Conservation (phyloP, 2,329 filamentous ascomycete species). For the Sporothrix pseudoabietina region DNA sequence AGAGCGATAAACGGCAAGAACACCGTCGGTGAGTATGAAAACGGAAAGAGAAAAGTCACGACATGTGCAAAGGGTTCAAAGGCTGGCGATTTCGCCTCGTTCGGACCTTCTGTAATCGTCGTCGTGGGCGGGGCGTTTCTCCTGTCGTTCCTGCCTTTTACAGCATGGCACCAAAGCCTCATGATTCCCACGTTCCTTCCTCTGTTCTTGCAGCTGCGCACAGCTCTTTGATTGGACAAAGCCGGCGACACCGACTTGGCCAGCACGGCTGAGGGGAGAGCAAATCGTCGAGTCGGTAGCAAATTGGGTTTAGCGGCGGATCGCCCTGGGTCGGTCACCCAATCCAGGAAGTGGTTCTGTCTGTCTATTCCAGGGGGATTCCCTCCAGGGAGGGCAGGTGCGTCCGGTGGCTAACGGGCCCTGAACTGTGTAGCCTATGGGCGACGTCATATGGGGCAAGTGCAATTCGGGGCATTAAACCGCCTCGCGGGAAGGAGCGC, state of each 20-base stretch:
- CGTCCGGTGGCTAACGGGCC: background rate
- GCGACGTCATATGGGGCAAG: slow-evolving; percentile 22
- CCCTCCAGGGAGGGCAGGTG: background rate
- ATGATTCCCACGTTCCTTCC: slow-evolving; percentile 4
- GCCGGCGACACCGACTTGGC: slow-evolving; percentile 11
- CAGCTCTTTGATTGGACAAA: background rate
- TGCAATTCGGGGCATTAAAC: background rate
- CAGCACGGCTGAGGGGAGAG: slow-evolving; percentile 14
- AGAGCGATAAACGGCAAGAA: background rate
- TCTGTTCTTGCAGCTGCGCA: background rate
- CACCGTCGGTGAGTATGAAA: slow-evolving; percentile 16
- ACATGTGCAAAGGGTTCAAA: slow-evolving; percentile 13
- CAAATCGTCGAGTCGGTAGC: slow-evolving; percentile 41
- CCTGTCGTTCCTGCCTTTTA: slow-evolving; percentile 26
- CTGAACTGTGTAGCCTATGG: slow-evolving; percentile 17
- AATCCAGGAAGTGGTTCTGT: slow-evolving; percentile 27
- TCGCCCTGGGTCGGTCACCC: slow-evolving; percentile 33
- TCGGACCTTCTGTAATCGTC: slow-evolving; percentile 31
- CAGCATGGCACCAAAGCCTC: slow-evolving; percentile 14
- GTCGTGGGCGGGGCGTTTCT: background rate
- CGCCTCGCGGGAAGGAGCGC: slow-evolving; percentile 14
- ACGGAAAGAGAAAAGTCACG: slow-evolving; percentile 13
- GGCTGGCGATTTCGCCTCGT: background rate
- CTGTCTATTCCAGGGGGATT: slow-evolving; percentile 16
- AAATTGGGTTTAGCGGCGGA: slow-evolving; percentile 41